A percentile compares a stretch with the other conserved stretches of the same genome.
Conservation (phyloP, 768 basidiomycete genomes). For the Naganishia antarctica region DNA sequence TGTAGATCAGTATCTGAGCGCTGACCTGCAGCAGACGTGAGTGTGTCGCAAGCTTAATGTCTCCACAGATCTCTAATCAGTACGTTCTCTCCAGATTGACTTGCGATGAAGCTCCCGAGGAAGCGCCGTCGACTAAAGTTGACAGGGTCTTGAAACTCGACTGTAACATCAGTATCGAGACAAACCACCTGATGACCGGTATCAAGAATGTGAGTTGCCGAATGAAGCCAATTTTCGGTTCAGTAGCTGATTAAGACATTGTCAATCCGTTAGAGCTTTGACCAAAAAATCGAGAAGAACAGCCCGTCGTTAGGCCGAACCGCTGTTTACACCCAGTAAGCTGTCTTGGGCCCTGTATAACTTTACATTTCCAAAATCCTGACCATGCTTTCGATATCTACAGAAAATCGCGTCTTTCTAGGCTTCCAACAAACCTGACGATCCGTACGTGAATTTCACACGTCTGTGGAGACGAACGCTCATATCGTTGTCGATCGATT, state of each 20-base stretch:
- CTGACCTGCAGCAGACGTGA: constrained; percentile 37
- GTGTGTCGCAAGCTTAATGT: not conserved
- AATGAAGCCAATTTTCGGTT: not conserved
- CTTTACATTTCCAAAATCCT: not conserved
- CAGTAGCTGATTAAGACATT: constrained; percentile 1
- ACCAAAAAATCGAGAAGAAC: constrained; percentile 77
- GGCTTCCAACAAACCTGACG: constrained; percentile 66
- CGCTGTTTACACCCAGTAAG: constrained; percentile 67
- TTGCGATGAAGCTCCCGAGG: constrained; percentile 77
- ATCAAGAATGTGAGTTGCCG: constrained; percentile 65
- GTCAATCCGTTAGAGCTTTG: constrained; percentile 61
- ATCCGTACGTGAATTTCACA: constrained; percentile 16
- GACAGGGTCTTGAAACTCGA: constrained; percentile 83
- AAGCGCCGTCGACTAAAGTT: constrained; percentile 59
- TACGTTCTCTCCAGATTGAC: too few species aligned
- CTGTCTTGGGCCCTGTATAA: not conserved
- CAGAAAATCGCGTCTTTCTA: constrained; percentile 66
- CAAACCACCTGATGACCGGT: constrained; percentile 83
- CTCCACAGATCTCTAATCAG: too few species aligned
- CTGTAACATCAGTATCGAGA: constrained; percentile 80
- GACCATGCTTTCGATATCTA: not conserved
- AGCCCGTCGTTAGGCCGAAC: constrained; percentile 73
- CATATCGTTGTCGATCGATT: not conserved
- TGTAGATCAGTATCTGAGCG: constrained; percentile 37
- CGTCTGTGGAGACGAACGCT: not conserved